Conservation (phyloP, 2,329 filamentous ascomycete species). For the Erysiphe neolycopersici region DNA sequence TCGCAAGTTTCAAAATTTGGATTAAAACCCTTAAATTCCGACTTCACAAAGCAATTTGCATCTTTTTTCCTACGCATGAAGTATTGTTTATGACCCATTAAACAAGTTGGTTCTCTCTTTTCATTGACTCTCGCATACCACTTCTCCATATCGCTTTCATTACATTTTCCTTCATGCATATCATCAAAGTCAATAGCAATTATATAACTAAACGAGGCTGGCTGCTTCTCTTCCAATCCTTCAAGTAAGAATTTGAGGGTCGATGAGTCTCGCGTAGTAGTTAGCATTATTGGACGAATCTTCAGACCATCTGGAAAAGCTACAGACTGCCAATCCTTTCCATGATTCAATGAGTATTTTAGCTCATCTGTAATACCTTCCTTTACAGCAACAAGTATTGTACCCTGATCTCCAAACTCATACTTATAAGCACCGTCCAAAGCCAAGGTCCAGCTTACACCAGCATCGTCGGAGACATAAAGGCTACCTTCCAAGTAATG, state of each 20-base stretch:
- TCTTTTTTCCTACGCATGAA: slow-evolving; percentile 67
- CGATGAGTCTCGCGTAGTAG: slow-evolving; percentile 77
- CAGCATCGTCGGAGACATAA: slow-evolving; percentile 77
- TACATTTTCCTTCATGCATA: slow-evolving; percentile 57
- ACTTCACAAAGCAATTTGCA: slow-evolving; percentile 67
- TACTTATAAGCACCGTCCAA: slow-evolving; percentile 74
- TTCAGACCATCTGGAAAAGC: slow-evolving; percentile 43
- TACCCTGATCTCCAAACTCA: slow-evolving; percentile 84
- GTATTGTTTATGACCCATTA: slow-evolving; percentile 89
- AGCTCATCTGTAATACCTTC: slow-evolving; percentile 37
- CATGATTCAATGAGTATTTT: slow-evolving; percentile 69
- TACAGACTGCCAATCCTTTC: slow-evolving; percentile 53
- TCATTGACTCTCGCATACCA: slow-evolving; percentile 70
- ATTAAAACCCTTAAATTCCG: slow-evolving; percentile 55
- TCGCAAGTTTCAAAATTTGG: slow-evolving; percentile 49
- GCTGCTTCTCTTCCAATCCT: slow-evolving; percentile 24
- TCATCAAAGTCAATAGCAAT: slow-evolving; percentile 64
- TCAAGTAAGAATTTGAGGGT: slow-evolving; percentile 73
- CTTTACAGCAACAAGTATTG: slow-evolving; percentile 57
- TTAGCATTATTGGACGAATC: slow-evolving; percentile 35
- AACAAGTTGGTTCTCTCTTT: slow-evolving; percentile 55
- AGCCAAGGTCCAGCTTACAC: slow-evolving; percentile 53
- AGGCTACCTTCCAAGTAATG: slow-evolving; percentile 49
- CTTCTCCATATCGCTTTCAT: slow-evolving; percentile 56
- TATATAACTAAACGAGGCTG: slow-evolving; percentile 28